phyloP scores from a whole-genome alignment of 495 filamentous ascomycete species.

The Trypethelium eluteriae region DNA sequence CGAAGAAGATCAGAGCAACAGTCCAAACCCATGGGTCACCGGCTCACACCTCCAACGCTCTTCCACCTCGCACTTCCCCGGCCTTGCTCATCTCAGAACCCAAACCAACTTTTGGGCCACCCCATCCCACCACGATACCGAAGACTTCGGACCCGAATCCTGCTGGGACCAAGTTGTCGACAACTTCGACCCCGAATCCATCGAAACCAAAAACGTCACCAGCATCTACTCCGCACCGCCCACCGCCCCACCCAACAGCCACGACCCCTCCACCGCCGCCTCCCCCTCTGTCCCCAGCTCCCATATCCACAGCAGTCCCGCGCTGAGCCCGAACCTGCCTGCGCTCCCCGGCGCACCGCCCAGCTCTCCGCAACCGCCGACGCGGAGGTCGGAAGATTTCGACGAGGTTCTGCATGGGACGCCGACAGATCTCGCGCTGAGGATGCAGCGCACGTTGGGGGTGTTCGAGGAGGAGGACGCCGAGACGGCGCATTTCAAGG shows the following conservation, averaged over 20 bases:
- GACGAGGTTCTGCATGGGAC: background rate
- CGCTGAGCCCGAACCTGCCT: background rate
- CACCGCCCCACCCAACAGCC: constrained; percentile 5
- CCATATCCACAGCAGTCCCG: background rate
- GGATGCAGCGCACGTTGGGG: background rate
- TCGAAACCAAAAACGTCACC: background rate
- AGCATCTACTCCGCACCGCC: background rate
- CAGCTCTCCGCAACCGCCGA: background rate
- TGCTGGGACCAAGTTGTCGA: background rate
- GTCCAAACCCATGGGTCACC: background rate
- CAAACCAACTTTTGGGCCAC: background rate
- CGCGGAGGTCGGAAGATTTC: background rate
- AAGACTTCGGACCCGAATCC: background rate
- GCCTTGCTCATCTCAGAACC: background rate
- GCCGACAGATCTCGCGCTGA: background rate
- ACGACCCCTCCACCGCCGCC: background rate
- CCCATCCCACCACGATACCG: background rate
- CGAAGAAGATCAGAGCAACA: background rate
- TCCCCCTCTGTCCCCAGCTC: background rate
- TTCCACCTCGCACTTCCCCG: background rate
- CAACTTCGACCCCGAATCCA: background rate
- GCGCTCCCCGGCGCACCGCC: background rate
- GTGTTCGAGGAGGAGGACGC: background rate
- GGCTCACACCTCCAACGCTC: background rate
- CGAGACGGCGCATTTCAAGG: background rate